A percentile compares a stretch with the other conserved stretches of the same genome.
phyloP scores from a whole-genome alignment of 2,329 filamentous ascomycete genomes.

The Stagonosporopsis rhizophila region DNA sequence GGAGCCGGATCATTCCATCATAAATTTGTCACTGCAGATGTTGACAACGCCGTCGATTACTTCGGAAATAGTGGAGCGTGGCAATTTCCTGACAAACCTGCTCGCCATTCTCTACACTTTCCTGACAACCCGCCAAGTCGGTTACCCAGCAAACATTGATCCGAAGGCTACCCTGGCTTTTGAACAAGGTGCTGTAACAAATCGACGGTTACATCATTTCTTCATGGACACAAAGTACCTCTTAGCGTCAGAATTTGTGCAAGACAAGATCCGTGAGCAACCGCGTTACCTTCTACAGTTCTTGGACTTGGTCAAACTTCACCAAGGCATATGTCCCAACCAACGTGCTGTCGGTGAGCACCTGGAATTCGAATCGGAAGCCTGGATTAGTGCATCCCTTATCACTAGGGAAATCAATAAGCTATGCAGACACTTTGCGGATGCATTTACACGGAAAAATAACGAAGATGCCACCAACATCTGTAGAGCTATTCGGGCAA shows the following conservation, averaged over 20 bases:
- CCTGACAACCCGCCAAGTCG: slow-evolving; percentile 92
- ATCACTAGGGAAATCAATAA: slow-evolving; percentile 95
- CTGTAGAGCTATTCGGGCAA: slow-evolving; percentile 73
- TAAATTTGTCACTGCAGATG: slow-evolving; percentile 96
- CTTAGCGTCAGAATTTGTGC: slow-evolving; percentile 85
- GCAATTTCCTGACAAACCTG: slow-evolving; percentile 93
- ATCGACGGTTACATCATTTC: slow-evolving; percentile 96
- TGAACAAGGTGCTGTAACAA: slow-evolving; percentile 92
- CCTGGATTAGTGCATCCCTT: slow-evolving; percentile 95
- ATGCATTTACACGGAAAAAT: slow-evolving; percentile 77
- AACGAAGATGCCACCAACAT: slow-evolving; percentile 71
- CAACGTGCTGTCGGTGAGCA: slow-evolving; percentile 91
- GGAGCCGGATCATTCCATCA: slow-evolving; percentile 97
- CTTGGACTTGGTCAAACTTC: slow-evolving; percentile 91
- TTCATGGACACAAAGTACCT: slow-evolving; percentile 94
- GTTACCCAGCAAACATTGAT: slow-evolving; percentile 88
- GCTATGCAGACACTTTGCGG: slow-evolving; percentile 85
- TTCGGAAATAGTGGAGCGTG: slow-evolving; percentile 90
- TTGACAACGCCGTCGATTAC: slow-evolving; percentile 96
- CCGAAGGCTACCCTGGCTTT: slow-evolving; percentile 88
- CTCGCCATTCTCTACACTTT: slow-evolving; percentile 98
- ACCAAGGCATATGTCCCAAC: slow-evolving; percentile 97
- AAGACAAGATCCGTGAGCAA: slow-evolving; percentile 81
- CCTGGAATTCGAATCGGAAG: slow-evolving; percentile 97
- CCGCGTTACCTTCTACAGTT: slow-evolving; percentile 92